Evolutionary conservation across 768 basidiomycete genomes (phyloP), one percentile per base, ranked within the genome.

Genomic region (Tephrocybe sp.): DNA sequence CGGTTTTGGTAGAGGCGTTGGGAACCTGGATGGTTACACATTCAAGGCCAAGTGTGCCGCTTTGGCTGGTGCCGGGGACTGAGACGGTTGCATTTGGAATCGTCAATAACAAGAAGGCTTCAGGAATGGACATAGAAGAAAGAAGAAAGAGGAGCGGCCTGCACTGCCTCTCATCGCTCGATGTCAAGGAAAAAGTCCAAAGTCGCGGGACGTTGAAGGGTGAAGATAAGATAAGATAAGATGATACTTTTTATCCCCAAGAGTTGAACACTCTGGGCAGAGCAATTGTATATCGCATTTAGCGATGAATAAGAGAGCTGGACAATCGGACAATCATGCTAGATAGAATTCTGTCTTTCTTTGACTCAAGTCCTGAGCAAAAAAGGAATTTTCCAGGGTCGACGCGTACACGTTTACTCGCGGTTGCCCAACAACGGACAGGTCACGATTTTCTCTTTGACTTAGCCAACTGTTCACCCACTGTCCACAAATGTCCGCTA

Each of bases 71-170:
- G 11, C 63, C 66, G 2, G 63, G 56, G 1, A 67, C 64, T 0
- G 64, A 60, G 15, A 86, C 59, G 1, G 69, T 69, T n/a, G 75
- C 74, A 50, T 78, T 69, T 2, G 75, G 71, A 9, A 87, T 67
- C 8, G 66, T 76, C 42, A 86, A 66, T 18, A 87, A 75, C 19
- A 77, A 60, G 62, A 84, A 85, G 1, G 78, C 82, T 49, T 83
- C 76, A 25, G 49, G 53, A 12, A 22, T 41, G 22, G 45, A 36
- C 60, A 61, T 59, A 40, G 38, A 36, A 31, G 46, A 22, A 30
- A 8, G 42, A 27, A 25, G 8, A 36, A 16, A 40, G 39, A 18
- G 19, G 22, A 21, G 13, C 37, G 9, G 22, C 21, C 15, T 45
- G 52, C 52, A 45, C 42, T 35, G 47, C 37, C 43, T 40, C 13